Evolutionary conservation across 2,329 filamentous ascomycete species (phyloP), one percentile per base, ranked within the genome.

Genomic region (Pyrenochaeta sp.): DNA sequence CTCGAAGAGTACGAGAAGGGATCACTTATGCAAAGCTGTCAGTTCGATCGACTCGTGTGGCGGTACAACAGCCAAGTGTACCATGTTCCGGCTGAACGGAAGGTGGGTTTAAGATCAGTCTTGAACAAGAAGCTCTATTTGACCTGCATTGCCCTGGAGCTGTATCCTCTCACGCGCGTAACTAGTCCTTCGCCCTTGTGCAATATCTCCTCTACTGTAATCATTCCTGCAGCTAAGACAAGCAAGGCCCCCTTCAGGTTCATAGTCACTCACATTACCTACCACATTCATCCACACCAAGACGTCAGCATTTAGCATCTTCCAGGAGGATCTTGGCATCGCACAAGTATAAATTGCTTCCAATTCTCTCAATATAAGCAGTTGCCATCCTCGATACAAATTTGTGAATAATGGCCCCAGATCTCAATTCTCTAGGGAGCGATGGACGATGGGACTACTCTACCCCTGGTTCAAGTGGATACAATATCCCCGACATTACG

Each of bases 401-500:
- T 27, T 27, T 27, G 23, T 27, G 21, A 2, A 33, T 3, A 4
- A 79, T 79, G 78, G 75, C 76, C n/a, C 75, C 77, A 46, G 75
- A 80, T 58, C 63, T 79, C 14, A 80, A 79, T 57, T 64, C 67
- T 12, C 42, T 79, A 14, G 62, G 65, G 17, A 64, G 63, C 20
- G 67, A 71, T 49, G 72, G 69, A 14, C 67, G 63, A 32, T 77
- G 76, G 63, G 77, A 79, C 50, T 81, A 81, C 55, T 76, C 76
- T 2, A 76, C 74, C 4, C 76, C 77, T 7, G 78, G 78, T 2
- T 76, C 76, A 3, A 64, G 65, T 29, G 78, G 78, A 29, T 80
- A 81, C 46, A 48, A 72, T 15, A 63, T 80, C 30, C 72, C 77
- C 10, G 58, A 79, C 29, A 70, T 78, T 10, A 73, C 74, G 1